Evolutionary conservation across 2,329 filamentous ascomycete genomes (phyloP), one percentile per base, ranked within the genome.

Genomic region (Colletotrichum trifolii): DNA sequence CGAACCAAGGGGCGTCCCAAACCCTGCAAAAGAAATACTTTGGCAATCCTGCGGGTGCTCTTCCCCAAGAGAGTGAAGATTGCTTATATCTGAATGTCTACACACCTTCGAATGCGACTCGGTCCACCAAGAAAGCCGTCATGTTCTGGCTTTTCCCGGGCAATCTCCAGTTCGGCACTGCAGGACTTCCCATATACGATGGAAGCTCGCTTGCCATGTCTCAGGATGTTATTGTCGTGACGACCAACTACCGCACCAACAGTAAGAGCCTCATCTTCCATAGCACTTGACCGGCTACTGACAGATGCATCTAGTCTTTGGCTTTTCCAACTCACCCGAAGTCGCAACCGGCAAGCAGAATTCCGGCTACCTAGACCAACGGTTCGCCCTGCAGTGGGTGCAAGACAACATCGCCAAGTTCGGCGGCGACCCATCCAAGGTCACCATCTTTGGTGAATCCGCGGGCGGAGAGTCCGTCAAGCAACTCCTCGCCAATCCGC

Each of bases 401-500:
- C 82, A 83, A 13, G 83, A 86, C 65, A 88, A 90, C 66, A 88
- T 90, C 54, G 81, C 76, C 0, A 78, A 81, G 1, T 91, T 91
- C 70, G 89, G 89, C 2, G 89, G 89, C 2, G 87, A 90, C 70
- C 84, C 87, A 0, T 73, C 75, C 1, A 85, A 85, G 61, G 86
- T 89, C 3, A 89, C 87, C 0, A 85, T 90, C 47, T 88, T 84
- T 81, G 88, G 88, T 6, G 81, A 89, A 69, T 81, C 78, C 4
- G 83, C 84, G 0, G 83, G 84, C 3, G 75, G 79, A 0, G 87
- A 88, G 17, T 66, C 63, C 6, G 63, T 66, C 4, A 66, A 66
- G 33, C 63, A 66, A 36, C 71, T 75, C 1, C 36, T 75, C 9
- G 70, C 70, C 0, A 58, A 68, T 40, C 75, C 75, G 0, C 73